Evolutionary conservation across 108 stramenopile genomes (phyloP), one percentile per base, ranked within the genome.

Genomic region (Craspedostauros australis): DNA sequence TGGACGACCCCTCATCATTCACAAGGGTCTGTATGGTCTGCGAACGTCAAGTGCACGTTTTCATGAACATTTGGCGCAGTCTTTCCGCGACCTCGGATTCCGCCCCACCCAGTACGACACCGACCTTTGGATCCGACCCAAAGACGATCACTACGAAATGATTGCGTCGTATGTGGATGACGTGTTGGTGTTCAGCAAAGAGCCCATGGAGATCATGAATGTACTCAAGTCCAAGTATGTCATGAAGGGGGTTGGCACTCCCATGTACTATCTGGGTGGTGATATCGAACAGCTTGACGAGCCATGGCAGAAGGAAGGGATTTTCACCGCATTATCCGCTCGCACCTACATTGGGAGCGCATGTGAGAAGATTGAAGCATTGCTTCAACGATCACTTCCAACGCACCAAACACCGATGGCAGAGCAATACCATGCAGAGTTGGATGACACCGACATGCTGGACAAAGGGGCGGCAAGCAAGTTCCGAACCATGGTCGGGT

Each of bases 401-500:
- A n/a, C n/a, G n/a, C n/a, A n/a, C n/a, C n/a, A 4, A 29, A 36
- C 40, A 42, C 53, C 59, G 27, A 11, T 54, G 4, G 66, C 50
- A 16, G 21, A 33, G 9, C 37, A 39, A 6, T 57, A 67, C 23
- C 66, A 67, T 38, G 57, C 66, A 3, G 67, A 68, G 51, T 16
- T 54, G 11, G 73, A 66, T 55, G 42, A 38, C 11, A 46, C 62
- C 1, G 25, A 15, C 12, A 16, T 31, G 11, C 38, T 74, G 11
- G 39, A 45, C 8, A 18, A 40, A 11, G 43, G 69, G 5, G 43
- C 33, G n/a, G 39, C 44, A 11, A 52, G 40, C 16, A 26, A 39
- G 16, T 74, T 43, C 38, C 67, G 64, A 39, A 50, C 52, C 1
- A 12, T 60, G 20, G 48, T 74, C 25, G 67, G 67, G 4, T 16